Base-by-base conservation (phyloP, 768 basidiomycete species). In the Pisolithus marmoratus region DNA sequence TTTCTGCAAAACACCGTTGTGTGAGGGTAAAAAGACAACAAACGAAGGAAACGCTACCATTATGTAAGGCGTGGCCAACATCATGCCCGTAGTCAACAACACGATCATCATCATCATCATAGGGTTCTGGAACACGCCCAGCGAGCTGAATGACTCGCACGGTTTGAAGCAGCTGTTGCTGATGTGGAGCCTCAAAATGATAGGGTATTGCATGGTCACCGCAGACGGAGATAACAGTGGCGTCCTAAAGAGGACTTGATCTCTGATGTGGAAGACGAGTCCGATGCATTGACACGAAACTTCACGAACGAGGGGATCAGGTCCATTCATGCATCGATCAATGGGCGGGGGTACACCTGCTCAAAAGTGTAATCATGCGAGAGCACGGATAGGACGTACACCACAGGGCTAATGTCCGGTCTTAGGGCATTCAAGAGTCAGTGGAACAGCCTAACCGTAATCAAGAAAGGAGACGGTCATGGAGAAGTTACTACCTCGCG, bases 91-190 rank as follows among this genome's bases (percentile, higher is more conserved):
- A 42, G 78, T 84, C 56, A 78, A 67, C 29, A 81, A 74, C 82
- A 88, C 86, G 65, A 90, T 75, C 52, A 92, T 69, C n/a, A n/a
- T n/a, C n/a, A n/a, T n/a, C 76, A 87, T 86, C 89, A 92, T 90
- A 8, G 89, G 89, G 62, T 82, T 92, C 52, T 84, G 80, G 60
- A 92, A 72, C 85, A 92, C 90, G 48, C 73, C 80, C 51, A 85
- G 50, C 22, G 89, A 55, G 65, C 85, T 85, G 75, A 92, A 92
- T 17, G 82, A 80, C 64, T 90, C 79, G 29, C 64, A 78, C 23
- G 85, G 82, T 26, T 82, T 72, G 63, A 87, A 90, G 65, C 84
- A 92, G 46, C 61, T 70, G 60, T 81, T 74, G 62, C 75, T 81
- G 51, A 75, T 72, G 50, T 78, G 79, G 4, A 85, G 74, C 2